Conservation (phyloP, 495 filamentous ascomycete genomes). For the Penicillium steckii region DNA sequence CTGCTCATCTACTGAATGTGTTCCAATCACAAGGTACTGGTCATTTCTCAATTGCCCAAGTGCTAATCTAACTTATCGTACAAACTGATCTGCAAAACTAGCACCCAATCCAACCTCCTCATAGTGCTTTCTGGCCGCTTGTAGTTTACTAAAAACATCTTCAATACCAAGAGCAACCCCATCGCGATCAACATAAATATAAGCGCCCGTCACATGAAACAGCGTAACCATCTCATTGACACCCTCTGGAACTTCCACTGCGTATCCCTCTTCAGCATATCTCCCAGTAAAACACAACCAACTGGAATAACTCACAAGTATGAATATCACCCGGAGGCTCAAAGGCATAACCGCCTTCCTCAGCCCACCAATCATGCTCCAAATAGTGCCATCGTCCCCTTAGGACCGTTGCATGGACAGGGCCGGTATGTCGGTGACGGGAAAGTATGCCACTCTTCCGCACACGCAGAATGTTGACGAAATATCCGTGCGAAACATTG, state of each 20-base stretch:
- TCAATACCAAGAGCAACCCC: conserved; percentile 13
- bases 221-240: conserved; percentile 18
- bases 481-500: conserved; percentile 20
- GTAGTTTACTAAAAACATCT: conserved; percentile 20
- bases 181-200: conserved; percentile 17
- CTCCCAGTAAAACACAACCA: too few species aligned
- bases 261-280: too few species aligned
- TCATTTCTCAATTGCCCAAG: not conserved
- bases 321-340: conserved; percentile 22
- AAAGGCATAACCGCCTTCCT: conserved; percentile 18
- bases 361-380: conserved; percentile 21
- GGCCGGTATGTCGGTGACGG: conserved; percentile 18
- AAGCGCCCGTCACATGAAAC: conserved; percentile 21
- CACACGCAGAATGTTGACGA: conserved; percentile 20
- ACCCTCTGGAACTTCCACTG: conserved; percentile 16
- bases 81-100: conserved; percentile 18
- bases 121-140: conserved; percentile 15
- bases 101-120: conserved; percentile 13
- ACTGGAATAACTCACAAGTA: not conserved
- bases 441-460: conserved; percentile 17
- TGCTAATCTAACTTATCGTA: conserved; percentile 1
- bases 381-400: conserved; percentile 20
- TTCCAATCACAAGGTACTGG: too few species aligned
- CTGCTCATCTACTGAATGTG: too few species aligned
- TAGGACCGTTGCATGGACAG: conserved; percentile 15